Base-by-base conservation (phyloP, 106 monocot genomes). In the Allium fistulosum region DNA sequence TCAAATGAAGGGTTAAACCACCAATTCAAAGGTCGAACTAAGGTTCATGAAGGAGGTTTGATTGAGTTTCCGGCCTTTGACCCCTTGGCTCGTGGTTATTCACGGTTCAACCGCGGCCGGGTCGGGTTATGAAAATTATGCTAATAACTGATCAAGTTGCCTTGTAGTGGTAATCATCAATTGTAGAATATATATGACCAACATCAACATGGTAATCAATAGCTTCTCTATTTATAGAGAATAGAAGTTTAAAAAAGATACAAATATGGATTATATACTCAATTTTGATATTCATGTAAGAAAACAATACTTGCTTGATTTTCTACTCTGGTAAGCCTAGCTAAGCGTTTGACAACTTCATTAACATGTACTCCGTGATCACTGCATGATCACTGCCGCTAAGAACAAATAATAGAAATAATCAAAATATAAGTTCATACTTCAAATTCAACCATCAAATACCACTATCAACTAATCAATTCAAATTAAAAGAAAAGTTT, bases 321-420 rank as follows among this genome's bases (percentile, higher is more conserved):
- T 81, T 85, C n/a, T 78, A 76, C 64, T 58, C 61, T 27, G 92
- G 85, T 57, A 83, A 61, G 17, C 71, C 22, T 22, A 22, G 22
- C 78, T 58, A 88, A 66, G 17, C 80, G 75, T 65, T 65, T 70
- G 26, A 69, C 76, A 66, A 93, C 81, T 85, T 93, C 88, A 75
- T 93, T 85, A 6, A 93, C 71, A 77, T 93, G 92, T 22, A 93
- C 27, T 58, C 88, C 88, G 70, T 85, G 85, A 27, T 90, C 90
- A 17, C 63, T 81, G 3, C 26, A 72, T 85, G 85, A 27, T 90
- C 90, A 17, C 63, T 81, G 3, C 26, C 66, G 17, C 84, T 84
- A 67, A 7, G 11, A 16, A 45, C 45, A 17, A 17, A 66, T 48
- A 10, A 15, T 12, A 66, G 7, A 49, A 17, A 66, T 49, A 22